These are phyloP conservation scores for Rhododendron simsii DNA, from an alignment of 148 eudicot species.

Conservation along the genomic window DNA sequence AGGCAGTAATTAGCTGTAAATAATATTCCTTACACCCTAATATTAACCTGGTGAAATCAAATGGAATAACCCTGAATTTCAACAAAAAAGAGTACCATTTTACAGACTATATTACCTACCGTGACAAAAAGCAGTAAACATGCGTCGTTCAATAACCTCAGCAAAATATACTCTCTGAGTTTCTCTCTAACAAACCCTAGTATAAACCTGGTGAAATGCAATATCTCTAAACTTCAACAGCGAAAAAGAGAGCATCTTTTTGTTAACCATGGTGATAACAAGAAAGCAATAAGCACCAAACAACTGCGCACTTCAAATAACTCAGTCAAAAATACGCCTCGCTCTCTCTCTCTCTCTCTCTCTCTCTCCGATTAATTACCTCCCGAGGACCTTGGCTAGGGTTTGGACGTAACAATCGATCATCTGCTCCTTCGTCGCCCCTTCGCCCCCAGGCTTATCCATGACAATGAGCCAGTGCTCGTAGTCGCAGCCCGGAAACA, in stretches of 20 bases:
- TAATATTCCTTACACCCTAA: background rate
- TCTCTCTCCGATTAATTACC: conserved; percentile 15
- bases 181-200: background rate
- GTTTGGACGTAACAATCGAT: conserved; percentile 60
- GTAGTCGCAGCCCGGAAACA: conserved; percentile 73
- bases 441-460: conserved; percentile 75
- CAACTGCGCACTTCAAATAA: background rate
- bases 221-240: background rate
- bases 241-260: background rate
- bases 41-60: background rate
- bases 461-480: conserved; percentile 84
- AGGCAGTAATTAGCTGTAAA: background rate
- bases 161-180: too few relatives aligned
- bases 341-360: background rate
- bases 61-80: background rate
- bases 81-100: background rate
- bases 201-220: background rate
- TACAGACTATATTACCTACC: too few relatives aligned
- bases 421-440: conserved; percentile 58
- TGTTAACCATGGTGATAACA: background rate
- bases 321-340: background rate
- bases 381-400: conserved; percentile 62
- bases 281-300: background rate
- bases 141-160: too few relatives aligned
- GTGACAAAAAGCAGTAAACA: too few relatives aligned